Percentiles rank a stretch among this genome's conserved stretches.
Conservation (phyloP, 129 eudicot genomes). For the Flaveria ramosissima region DNA sequence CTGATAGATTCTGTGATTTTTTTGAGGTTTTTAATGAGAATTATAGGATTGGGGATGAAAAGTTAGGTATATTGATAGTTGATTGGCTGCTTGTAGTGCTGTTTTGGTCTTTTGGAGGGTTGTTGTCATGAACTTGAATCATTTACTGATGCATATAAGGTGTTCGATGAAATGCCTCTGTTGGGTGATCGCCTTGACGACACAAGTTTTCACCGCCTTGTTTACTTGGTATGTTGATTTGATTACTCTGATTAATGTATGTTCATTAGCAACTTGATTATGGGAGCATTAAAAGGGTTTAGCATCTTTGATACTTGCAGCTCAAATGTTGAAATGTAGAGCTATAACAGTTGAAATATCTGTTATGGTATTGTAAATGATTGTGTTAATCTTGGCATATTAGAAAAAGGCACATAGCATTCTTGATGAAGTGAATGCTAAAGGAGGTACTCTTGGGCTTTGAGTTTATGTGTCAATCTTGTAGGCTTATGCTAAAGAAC, state of each 20-base stretch:
- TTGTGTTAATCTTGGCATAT: neutral
- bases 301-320: neutral
- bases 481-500: constrained; percentile 76
- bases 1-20: too few relatives aligned
- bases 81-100: neutral
- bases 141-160: neutral
- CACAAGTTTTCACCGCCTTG: too few relatives aligned
- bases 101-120: neutral
- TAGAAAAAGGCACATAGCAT: neutral
- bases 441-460: constrained; percentile 66
- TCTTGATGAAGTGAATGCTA: constrained; percentile 86
- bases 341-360: neutral
- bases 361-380: neutral
- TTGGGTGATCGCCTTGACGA: neutral
- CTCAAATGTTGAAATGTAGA: neutral
- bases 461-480: constrained; percentile 85
- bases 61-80: neutral
- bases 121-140: neutral
- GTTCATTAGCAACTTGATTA: neutral
- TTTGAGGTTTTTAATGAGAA: neutral
- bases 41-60: neutral
- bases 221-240: neutral
- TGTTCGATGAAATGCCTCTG: neutral
- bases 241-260: too few relatives aligned
- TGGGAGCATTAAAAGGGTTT: neutral